phyloP scores from a whole-genome alignment of 176 grass and related monocot species.

The Coix lacrymajobi region DNA sequence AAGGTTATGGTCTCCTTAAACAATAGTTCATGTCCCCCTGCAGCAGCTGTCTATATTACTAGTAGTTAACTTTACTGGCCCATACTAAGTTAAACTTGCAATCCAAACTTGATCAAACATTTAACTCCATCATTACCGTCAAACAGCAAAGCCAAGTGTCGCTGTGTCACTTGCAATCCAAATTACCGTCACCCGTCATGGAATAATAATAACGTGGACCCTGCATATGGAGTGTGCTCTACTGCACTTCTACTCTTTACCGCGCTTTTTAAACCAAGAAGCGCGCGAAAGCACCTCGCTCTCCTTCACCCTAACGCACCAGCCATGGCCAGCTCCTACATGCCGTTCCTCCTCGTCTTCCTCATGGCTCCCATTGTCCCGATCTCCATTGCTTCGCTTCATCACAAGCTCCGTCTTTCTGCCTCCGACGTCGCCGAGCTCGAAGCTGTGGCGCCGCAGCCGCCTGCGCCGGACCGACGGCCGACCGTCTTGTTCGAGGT shows the following conservation, averaged over 20 bases:
- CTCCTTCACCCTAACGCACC: not conserved
- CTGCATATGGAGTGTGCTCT: not conserved
- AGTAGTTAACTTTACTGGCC: not conserved
- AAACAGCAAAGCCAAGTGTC: not conserved
- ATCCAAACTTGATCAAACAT: conserved; percentile 16
- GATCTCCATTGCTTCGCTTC: not conserved
- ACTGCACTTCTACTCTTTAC: conserved; percentile 25
- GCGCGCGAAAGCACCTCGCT: conserved; percentile 17
- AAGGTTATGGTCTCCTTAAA: too few relatives aligned
- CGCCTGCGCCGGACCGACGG: too few relatives aligned
- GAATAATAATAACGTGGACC: not conserved
- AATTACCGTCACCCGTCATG: not conserved
- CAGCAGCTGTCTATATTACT: not conserved
- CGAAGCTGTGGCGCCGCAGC: not conserved
- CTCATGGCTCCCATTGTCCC: not conserved
- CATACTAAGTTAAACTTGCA: conserved; percentile 27
- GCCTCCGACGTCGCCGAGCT: too few relatives aligned
- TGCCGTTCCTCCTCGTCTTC: not conserved
- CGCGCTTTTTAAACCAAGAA: conserved; percentile 31
- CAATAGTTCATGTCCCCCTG: too few relatives aligned
- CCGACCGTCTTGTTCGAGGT: conserved; percentile 40
- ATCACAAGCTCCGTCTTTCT: too few relatives aligned
- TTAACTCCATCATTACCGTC: not conserved
- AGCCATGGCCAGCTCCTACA: conserved; percentile 29
- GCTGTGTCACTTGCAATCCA: conserved; percentile 25